Evolutionary conservation across 2,329 filamentous ascomycete species (phyloP).

Genomic region (Alternaria panax): DNA sequence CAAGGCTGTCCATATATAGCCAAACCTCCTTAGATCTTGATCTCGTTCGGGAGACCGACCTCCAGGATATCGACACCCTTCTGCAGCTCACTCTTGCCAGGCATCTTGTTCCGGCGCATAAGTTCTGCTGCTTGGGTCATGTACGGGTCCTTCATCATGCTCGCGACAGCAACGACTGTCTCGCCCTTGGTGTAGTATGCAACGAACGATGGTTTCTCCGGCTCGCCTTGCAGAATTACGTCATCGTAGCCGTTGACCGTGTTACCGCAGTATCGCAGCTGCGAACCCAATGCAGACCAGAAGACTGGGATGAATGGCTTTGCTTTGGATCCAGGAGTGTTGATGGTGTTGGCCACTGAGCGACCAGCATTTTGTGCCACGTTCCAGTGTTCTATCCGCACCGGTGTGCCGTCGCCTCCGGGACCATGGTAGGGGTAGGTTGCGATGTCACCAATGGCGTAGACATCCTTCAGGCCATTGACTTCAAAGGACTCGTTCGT

Average conservation of each 20-base stretch:
- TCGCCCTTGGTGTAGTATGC: slow-evolving; percentile 91
- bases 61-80: slow-evolving; percentile 62
- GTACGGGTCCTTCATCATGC: slow-evolving; percentile 87
- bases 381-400: slow-evolving; percentile 98
- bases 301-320: slow-evolving; percentile 90
- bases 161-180: slow-evolving; percentile 86
- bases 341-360: slow-evolving; percentile 78
- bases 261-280: slow-evolving; percentile 93
- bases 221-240: slow-evolving; percentile 78
- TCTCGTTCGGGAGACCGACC: slow-evolving; percentile 54
- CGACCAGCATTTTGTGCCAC: slow-evolving; percentile 94
- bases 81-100: slow-evolving; percentile 77
- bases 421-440: slow-evolving; percentile 94
- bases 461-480: slow-evolving; percentile 79
- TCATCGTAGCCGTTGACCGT: slow-evolving; percentile 85
- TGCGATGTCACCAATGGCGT: slow-evolving; percentile 93
- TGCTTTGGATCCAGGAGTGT: slow-evolving; percentile 66
- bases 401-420: slow-evolving; percentile 73
- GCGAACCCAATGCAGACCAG: slow-evolving; percentile 90
- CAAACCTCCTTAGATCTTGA: slow-evolving; percentile 49
- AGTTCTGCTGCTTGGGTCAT: slow-evolving; percentile 75
- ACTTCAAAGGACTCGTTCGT: slow-evolving; percentile 84
- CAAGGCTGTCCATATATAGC: background rate
- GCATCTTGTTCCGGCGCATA: slow-evolving; percentile 85
- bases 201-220: slow-evolving; percentile 75